A percentile compares a stretch with the other conserved stretches of the same genome.
phyloP scores from a whole-genome alignment of 257 asterid genomes.

The Pogostemon cablin region DNA sequence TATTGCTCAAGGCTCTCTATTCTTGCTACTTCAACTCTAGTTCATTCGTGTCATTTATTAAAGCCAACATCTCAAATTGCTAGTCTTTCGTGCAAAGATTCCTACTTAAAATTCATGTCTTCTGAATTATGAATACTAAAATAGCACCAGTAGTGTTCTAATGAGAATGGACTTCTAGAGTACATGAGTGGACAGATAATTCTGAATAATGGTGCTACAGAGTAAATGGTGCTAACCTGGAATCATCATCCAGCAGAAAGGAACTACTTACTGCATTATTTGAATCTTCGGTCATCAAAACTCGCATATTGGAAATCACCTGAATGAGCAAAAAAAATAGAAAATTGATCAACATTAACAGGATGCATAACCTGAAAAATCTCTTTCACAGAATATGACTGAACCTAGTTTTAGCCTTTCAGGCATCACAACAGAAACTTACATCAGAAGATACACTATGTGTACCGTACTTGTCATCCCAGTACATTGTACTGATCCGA shows the following conservation, averaged over 20 bases:
- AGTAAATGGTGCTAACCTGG: constrained; percentile 59
- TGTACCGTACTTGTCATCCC: constrained; percentile 99
- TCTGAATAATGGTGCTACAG: not conserved
- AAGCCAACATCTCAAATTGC: constrained; percentile 2
- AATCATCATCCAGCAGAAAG: constrained; percentile 94
- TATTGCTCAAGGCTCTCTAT: not conserved
- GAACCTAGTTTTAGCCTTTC: constrained; percentile 40
- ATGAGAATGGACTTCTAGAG: constrained; percentile 18
- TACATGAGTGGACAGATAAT: not conserved
- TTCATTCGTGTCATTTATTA: not conserved
- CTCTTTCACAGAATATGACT: constrained; percentile 40
- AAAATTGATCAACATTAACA: constrained; percentile 2
- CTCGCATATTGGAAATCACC: constrained; percentile 96
- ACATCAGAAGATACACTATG: constrained; percentile 93
- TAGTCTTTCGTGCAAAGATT: not conserved
- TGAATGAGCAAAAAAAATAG: constrained; percentile 36
- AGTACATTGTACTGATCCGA: constrained; percentile 96
- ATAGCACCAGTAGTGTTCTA: not conserved
- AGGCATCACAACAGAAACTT: constrained; percentile 53
- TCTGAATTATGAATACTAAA: not conserved
- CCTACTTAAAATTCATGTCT: not conserved
- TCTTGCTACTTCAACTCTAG: not conserved
- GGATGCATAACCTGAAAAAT: constrained; percentile 20
- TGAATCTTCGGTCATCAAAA: constrained; percentile 93
- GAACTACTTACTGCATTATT: constrained; percentile 94